Conservation (phyloP, 495 filamentous ascomycete species). For the Staphylotrichum tortipilum region DNA sequence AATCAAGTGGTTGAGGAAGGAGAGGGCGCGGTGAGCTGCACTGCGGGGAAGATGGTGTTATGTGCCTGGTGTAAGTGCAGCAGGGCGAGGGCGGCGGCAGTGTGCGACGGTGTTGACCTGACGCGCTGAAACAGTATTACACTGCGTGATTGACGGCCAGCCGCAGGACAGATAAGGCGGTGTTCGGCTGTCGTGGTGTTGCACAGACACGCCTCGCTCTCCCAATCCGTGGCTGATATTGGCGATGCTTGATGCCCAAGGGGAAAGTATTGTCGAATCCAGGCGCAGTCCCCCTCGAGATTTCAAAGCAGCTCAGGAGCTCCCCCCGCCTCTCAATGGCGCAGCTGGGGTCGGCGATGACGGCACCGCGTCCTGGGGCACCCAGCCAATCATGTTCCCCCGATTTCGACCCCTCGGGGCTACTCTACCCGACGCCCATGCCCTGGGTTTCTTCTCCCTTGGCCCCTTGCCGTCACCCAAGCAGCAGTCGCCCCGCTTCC, state of each 20-base stretch:
- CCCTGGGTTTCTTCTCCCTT: no score
- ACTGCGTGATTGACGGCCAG: no score
- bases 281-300: no score
- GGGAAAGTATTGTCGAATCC: no score
- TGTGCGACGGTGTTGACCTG: no score
- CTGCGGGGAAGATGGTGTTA: neutral
- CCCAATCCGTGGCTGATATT: neutral
- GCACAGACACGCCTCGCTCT: no score
- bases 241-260: no score
- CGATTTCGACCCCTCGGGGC: neutral
- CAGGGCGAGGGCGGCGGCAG: no score
- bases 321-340: constrained; percentile 1
- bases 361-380: constrained; percentile 5
- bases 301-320: neutral
- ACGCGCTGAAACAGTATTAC: no score
- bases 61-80: neutral
- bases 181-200: no score
- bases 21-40: neutral
- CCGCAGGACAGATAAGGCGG: no score
- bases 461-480: no score
- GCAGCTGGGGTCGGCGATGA: constrained; percentile 14
- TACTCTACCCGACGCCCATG: neutral
- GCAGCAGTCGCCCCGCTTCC: neutral
- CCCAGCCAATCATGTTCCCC: neutral
- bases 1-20: neutral